Conservation (phyloP, 495 filamentous ascomycete genomes). For the Thermochaetoides thermophila region DNA sequence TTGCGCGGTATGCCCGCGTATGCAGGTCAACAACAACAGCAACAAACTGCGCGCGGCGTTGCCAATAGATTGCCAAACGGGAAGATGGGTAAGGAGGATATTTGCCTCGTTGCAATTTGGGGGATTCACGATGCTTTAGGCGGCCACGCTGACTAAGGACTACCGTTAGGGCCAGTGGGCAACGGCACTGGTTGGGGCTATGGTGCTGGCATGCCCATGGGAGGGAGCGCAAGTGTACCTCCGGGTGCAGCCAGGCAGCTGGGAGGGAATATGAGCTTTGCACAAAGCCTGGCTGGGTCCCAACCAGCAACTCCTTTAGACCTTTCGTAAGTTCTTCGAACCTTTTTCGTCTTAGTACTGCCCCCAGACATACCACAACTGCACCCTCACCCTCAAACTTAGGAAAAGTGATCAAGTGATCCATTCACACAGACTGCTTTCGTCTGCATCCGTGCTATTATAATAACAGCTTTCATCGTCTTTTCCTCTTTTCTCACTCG, state of each 20-base stretch:
- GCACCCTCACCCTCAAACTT: too few relatives aligned
- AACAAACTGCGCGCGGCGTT: slow-evolving; percentile 45
- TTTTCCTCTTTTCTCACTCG: background rate
- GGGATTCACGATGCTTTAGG: too few relatives aligned
- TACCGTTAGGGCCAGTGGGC: slow-evolving; percentile 30
- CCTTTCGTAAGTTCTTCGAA: slow-evolving; percentile 64
- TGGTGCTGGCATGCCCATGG: slow-evolving; percentile 50
- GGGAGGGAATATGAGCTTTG: slow-evolving; percentile 60
- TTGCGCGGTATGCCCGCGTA: slow-evolving; percentile 57
- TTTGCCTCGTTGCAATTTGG: background rate
- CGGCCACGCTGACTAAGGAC: slow-evolving; percentile 13
- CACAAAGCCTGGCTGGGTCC: slow-evolving; percentile 64
- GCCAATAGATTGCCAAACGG: slow-evolving; percentile 62
- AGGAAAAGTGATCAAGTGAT: too few relatives aligned
- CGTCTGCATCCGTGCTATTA: background rate
- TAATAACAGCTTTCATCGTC: background rate
- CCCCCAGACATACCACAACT: too few relatives aligned
- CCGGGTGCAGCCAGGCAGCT: slow-evolving; percentile 33
- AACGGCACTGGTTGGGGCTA: slow-evolving; percentile 63
- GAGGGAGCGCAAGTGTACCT: slow-evolving; percentile 43
- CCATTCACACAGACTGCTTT: too few relatives aligned
- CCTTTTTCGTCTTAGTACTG: too few relatives aligned
- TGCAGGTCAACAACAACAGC: slow-evolving; percentile 49
- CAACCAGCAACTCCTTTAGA: slow-evolving; percentile 64
- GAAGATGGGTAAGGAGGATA: slow-evolving; percentile 47